A percentile compares a stretch with the other conserved stretches of the same genome.
Evolutionary conservation across 768 basidiomycete genomes (phyloP).

Genomic region (button mushroom (Agaricus bisporus)): DNA sequence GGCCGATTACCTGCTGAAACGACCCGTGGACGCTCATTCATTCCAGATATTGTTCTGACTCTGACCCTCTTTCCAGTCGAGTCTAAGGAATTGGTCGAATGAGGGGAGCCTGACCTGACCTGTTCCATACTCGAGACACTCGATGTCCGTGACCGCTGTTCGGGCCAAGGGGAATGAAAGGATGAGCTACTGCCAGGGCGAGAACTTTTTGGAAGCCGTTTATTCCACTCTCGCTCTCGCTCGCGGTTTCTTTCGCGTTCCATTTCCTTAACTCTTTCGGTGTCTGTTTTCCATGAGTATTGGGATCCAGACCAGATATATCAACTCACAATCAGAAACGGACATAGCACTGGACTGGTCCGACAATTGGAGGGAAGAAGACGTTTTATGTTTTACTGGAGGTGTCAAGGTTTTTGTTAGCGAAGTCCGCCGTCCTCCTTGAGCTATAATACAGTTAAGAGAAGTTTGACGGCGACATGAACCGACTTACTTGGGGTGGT

Average conservation of each 20-base stretch:
- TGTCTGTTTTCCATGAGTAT: conserved; percentile 27
- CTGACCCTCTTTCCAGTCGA: background rate
- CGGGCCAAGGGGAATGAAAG: conserved; percentile 25
- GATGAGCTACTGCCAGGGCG: conserved; percentile 42
- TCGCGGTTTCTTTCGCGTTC: conserved; percentile 40
- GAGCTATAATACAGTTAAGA: background rate
- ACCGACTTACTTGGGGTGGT: conserved; percentile 1
- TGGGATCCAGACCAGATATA: background rate
- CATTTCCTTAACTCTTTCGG: conserved; percentile 34
- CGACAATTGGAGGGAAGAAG: conserved; percentile 31
- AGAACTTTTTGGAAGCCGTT: conserved; percentile 25
- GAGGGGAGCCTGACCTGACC: conserved; percentile 4
- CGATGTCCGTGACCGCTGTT: conserved; percentile 16
- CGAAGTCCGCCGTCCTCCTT: background rate
- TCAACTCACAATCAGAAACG: conserved; percentile 44
- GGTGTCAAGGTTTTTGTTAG: background rate
- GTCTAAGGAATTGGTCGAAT: conserved; percentile 3
- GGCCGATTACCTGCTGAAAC: conserved; percentile 20
- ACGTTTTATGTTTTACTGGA: background rate
- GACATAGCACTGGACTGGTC: conserved; percentile 45
- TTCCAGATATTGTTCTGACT: conserved; percentile 2
- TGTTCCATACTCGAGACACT: conserved; percentile 12
- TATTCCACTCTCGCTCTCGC: conserved; percentile 54
- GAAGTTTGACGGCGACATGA: background rate
- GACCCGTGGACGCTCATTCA: background rate